Evolutionary conservation across 495 filamentous ascomycete genomes (phyloP), one percentile per base, ranked within the genome.

Genomic region (Penicillium cataractarum): DNA sequence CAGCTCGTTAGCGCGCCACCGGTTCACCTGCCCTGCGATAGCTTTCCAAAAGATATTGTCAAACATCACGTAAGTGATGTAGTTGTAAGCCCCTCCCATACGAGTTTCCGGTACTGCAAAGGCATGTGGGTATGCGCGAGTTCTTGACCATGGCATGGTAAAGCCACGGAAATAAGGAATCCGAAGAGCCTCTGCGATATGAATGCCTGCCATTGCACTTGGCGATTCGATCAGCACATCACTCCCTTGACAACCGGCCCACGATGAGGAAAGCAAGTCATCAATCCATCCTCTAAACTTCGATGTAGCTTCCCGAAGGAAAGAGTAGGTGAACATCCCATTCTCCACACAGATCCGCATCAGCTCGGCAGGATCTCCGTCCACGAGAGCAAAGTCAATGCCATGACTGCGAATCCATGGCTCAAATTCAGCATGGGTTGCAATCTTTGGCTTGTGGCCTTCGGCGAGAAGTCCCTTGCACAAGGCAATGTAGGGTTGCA

Each of bases 141-240:
- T 99, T 48, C 93, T 87, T 0, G 96, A 94, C 95, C 95, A 99
- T 15, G 95, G 96, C 95, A 99, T 99, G 19, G 94, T 95, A 74
- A 99, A 99, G 0, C 93, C 96, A 62, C 95, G 87, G 82, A 98
- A 98, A 71, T 99, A 99, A 6, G 95, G 95, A 54, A 99, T 96
- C 33, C 84, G 82, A 6, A 99, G 83, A 7, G 93, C 93, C 77
- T 99, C 96, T n/a, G 95, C 95, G 62, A 99, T 97, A 73, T 99
- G 95, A 46, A 99, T 97, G 31, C 95, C 95, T 10, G 89, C 93
- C 95, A 99, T 99, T 46, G 96, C 93, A 64, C 89, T 93, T n/a
- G 95, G 95, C 46, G 90, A 94, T 65, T 99, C 95, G 54, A 99
- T 96, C 17, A 99, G 81, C 37, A 99, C 79, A 71, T 99, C 94